Base-by-base conservation (phyloP, 1,139 yeast genomes). In the Lodderomyces pseudojiufengensis region DNA sequence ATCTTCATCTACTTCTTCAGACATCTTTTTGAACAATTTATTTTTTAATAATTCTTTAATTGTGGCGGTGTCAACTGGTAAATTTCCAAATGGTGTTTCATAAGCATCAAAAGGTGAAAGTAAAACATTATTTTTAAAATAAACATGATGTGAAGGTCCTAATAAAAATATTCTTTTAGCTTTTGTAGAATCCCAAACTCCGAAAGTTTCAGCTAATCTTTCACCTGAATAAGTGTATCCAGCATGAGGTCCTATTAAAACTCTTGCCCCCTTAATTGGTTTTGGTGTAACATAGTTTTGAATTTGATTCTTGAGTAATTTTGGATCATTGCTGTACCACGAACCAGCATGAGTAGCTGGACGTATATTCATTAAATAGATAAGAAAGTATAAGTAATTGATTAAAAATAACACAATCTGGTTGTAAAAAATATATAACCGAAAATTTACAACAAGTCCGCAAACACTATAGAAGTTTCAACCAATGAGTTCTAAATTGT, bases 141-240 rank as follows among this genome's bases (percentile, higher is more conserved):
- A 87, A n/a, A 84, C 80, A 55, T 86, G 95, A 54, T 92, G 99
- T 0, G 96, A 84, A 0, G 99, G 98, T 0, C 98, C 97, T 50
- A 92, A 58, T 2, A 92, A 67, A 47, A 92, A 85, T 2, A 92
- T 75, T 15, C 94, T 65, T 47, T 78, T 73, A 41, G 73, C 73
- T 10, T 63, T 63, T 3, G 70, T 46, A 2, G 76, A 57, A 51
- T 86, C 95, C 75, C 95, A 75, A 0, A 78, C 76, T 5, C 72
- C 73, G 52, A 84, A 92, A 0, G 95, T 75, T 52, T 84, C 81
- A 0, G 92, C 95, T 48, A 92, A 68, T 0, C 88, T 76, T 9
- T 65, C 60, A 0, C 97, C 96, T 27, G 95, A 82, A 55, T 83
- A 92, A 4, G 83, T 54, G 54, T 83, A 88, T 0, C 98, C 99